Evolutionary conservation across 1,139 yeast genomes (phyloP).

Genomic region (Kodamaea arcana): DNA sequence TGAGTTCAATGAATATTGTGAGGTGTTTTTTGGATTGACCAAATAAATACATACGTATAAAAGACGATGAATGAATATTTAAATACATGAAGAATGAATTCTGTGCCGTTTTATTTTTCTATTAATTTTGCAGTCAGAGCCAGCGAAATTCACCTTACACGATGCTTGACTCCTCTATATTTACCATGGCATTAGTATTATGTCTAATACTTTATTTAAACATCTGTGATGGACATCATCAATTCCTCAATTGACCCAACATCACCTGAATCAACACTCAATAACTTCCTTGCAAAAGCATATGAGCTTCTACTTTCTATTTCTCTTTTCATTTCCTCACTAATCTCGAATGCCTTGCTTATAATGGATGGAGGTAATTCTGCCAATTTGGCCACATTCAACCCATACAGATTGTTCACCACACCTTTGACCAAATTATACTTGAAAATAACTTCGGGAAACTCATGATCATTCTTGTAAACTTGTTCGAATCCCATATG

Average conservation of each 20-base stretch:
- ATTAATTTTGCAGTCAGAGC: too few species aligned
- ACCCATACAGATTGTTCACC: conserved; percentile 66
- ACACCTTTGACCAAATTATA: conserved; percentile 59
- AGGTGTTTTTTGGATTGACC: conserved; percentile 21
- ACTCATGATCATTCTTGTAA: conserved; percentile 25
- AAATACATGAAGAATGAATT: too few species aligned
- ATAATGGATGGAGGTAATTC: conserved; percentile 52
- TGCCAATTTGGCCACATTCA: conserved; percentile 75
- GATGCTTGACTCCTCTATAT: too few species aligned
- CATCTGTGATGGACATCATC: too few species aligned
- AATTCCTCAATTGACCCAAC: too few species aligned
- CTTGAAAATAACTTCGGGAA: conserved; percentile 51
- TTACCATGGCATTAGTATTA: too few species aligned
- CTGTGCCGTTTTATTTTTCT: too few species aligned
- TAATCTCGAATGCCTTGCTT: conserved; percentile 42
- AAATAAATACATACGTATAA: background rate
- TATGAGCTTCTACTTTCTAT: conserved; percentile 13
- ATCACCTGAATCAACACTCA: too few species aligned
- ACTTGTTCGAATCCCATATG: conserved; percentile 72
- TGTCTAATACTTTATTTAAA: too few species aligned
- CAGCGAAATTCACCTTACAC: too few species aligned
- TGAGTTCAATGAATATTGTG: conserved; percentile 25
- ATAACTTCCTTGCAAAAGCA: background rate
- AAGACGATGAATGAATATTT: too few species aligned
- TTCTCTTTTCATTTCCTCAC: conserved; percentile 37